Conservation (phyloP, 352 stramenopile species). For the Pythium brachiatum region DNA sequence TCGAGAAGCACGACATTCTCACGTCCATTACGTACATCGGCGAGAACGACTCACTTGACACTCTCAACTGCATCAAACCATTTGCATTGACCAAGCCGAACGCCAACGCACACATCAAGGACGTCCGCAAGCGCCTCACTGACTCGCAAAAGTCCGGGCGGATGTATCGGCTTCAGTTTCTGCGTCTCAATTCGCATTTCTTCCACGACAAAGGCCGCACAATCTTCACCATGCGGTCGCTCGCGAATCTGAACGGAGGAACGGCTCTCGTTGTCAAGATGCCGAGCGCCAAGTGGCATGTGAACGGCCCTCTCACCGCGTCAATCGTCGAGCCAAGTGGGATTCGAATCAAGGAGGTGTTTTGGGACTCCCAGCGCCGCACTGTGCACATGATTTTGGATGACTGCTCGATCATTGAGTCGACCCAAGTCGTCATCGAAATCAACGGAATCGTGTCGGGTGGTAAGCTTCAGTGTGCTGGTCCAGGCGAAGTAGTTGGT, state of each 20-base stretch:
- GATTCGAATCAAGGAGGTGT: conserved; percentile 33
- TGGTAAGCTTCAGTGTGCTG: conserved; percentile 28
- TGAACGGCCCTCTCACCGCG: conserved; percentile 25
- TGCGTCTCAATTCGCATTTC: conserved; percentile 54
- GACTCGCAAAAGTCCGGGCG: conserved; percentile 33
- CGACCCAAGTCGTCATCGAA: conserved; percentile 30
- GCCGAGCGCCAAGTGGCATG: conserved; percentile 44
- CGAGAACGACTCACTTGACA: conserved; percentile 33
- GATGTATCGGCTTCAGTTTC: conserved; percentile 53
- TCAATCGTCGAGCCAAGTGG: conserved; percentile 27
- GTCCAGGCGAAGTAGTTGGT: conserved; percentile 41
- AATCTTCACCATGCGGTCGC: conserved; percentile 35
- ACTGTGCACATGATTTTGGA: conserved; percentile 40
- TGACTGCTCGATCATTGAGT: conserved; percentile 30
- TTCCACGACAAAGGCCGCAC: conserved; percentile 43
- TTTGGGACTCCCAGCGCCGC: conserved; percentile 48
- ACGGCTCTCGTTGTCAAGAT: conserved; percentile 41
- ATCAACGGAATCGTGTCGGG: conserved; percentile 31
- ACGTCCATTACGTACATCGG: conserved; percentile 35
- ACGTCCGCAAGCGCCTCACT: conserved; percentile 28
- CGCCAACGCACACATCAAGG: conserved; percentile 29
- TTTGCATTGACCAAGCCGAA: conserved; percentile 34
- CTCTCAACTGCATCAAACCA: conserved; percentile 48
- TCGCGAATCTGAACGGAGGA: conserved; percentile 29
- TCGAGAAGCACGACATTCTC: conserved; percentile 41